Conservation (phyloP, 352 stramenopile species). For the Blastocystis sp. region DNA sequence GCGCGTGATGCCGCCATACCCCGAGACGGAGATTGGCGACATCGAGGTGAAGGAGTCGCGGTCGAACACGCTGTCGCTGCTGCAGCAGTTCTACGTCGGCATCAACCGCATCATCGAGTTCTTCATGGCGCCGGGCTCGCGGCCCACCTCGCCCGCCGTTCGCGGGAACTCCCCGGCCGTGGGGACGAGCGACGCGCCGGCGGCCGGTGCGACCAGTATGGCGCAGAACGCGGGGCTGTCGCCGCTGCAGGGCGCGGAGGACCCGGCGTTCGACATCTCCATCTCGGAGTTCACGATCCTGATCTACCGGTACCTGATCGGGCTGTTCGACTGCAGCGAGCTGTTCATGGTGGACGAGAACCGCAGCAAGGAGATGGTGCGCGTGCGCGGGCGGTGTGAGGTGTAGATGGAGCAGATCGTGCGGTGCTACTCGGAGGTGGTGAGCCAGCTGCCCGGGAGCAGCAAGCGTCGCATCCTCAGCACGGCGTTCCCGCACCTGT, state of each 20-base stretch:
- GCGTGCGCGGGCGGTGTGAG: neutral
- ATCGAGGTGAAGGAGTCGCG: slow-evolving; percentile 60
- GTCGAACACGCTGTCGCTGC: neutral
- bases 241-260: neutral
- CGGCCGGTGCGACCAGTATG: neutral
- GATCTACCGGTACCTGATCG: slow-evolving; percentile 37
- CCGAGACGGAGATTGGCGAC: slow-evolving; percentile 25
- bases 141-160: neutral
- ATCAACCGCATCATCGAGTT: slow-evolving; percentile 27
- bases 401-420: slow-evolving; percentile 21
- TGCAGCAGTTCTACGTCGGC: slow-evolving; percentile 45
- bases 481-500: slow-evolving; percentile 39
- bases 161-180: neutral
- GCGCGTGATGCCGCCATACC: slow-evolving; percentile 9
- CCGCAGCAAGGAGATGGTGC: slow-evolving; percentile 15
- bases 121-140: neutral
- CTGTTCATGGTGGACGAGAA: slow-evolving; percentile 39
- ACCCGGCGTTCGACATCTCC: neutral
- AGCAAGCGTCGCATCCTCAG: slow-evolving; percentile 15
- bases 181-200: neutral
- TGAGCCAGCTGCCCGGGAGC: slow-evolving; percentile 43
- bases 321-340: slow-evolving; percentile 51
- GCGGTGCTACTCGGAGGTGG: slow-evolving; percentile 25
- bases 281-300: neutral
- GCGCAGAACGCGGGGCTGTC: no score